These are phyloP conservation scores for Neurospora sp. DNA, from an alignment of 495 filamentous ascomycete species.

Conservation along the genomic window DNA sequence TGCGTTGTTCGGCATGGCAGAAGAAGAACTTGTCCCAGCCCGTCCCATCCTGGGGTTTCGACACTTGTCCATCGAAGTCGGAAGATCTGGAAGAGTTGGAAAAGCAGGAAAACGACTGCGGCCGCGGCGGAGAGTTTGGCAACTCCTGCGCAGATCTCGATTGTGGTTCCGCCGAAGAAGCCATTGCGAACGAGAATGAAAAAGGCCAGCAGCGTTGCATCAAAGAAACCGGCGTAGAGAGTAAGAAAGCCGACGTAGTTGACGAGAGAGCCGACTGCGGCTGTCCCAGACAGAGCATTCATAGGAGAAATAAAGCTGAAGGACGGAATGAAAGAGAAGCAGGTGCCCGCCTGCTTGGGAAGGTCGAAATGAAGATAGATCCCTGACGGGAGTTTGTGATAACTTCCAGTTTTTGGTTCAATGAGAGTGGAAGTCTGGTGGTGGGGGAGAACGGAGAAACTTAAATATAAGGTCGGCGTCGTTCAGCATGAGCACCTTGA, in stretches of 20 bases:
- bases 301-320: neutral
- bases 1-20: conserved; percentile 56
- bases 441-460: neutral
- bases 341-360: neutral
- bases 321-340: neutral
- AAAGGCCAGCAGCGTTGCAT: conserved; percentile 7
- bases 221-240: conserved; percentile 1
- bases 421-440: neutral
- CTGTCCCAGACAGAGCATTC: neutral
- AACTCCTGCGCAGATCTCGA: neutral
- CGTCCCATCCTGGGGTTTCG: conserved; percentile 7
- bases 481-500: neutral
- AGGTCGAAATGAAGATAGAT: neutral
- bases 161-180: neutral
- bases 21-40: conserved; percentile 23
- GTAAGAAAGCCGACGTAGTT: conserved; percentile 2
- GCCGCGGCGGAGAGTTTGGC: neutral
- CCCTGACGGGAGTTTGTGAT: neutral
- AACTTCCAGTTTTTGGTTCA: neutral
- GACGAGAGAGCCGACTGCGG: neutral
- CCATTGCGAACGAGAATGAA: conserved; percentile 4
- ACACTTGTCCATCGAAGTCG: neutral
- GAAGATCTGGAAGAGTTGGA: conserved; percentile 5
- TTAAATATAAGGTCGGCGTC: neutral
- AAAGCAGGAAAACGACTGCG: neutral